Conservation (phyloP, 208 protist species). For the Trypanosoma mega region DNA sequence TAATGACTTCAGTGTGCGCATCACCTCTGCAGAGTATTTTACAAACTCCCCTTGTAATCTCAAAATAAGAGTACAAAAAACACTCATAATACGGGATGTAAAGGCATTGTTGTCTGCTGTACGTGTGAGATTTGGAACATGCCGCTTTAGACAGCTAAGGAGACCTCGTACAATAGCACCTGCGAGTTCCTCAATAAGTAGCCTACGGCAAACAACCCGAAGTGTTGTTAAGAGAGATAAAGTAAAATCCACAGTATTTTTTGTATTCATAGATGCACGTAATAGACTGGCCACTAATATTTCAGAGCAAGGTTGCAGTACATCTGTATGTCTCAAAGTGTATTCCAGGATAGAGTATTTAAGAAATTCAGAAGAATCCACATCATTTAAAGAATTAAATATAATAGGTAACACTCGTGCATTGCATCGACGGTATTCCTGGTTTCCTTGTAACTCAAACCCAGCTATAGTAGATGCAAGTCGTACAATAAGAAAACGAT, state of each 20-base stretch:
- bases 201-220: constrained; percentile 57
- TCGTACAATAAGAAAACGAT: constrained; percentile 78
- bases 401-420: constrained; percentile 59
- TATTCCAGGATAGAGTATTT: constrained; percentile 79
- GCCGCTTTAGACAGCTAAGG: constrained; percentile 38
- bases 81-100: constrained; percentile 63
- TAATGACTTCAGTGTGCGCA: constrained; percentile 66
- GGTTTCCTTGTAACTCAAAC: constrained; percentile 46
- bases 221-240: constrained; percentile 53
- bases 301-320: constrained; percentile 60
- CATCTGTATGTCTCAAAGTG: constrained; percentile 60
- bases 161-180: constrained; percentile 80
- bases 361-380: constrained; percentile 43
- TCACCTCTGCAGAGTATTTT: constrained; percentile 70
- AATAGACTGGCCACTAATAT: constrained; percentile 67
- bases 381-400: constrained; percentile 67
- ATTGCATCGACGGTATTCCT: constrained; percentile 40
- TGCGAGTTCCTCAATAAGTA: constrained; percentile 75
- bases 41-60: constrained; percentile 76
- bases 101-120: constrained; percentile 29
- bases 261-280: constrained; percentile 31
- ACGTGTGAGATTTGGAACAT: background rate
- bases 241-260: constrained; percentile 49
- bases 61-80: constrained; percentile 64
- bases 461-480: constrained; percentile 67